Evolutionary conservation across 2,329 filamentous ascomycete genomes (phyloP).

Genomic region (Ophiostoma sp.): DNA sequence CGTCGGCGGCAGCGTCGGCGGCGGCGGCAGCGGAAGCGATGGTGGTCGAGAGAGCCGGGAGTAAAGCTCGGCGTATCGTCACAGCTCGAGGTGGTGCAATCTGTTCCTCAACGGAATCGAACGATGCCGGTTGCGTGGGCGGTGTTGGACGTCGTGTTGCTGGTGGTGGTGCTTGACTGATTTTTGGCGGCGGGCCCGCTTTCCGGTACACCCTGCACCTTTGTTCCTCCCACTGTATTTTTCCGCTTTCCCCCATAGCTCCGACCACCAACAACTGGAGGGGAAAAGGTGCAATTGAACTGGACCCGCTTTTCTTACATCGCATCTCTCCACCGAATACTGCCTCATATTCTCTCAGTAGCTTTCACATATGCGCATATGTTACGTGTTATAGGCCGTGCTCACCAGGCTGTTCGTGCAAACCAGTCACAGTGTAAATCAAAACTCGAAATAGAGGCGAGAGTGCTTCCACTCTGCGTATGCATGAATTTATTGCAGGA

Average conservation of each 20-base stretch:
- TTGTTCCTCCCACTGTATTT: conserved; percentile 9
- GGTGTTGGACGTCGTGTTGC: conserved; percentile 2
- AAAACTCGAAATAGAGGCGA: neutral
- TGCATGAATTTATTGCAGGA: neutral
- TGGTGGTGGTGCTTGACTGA: neutral
- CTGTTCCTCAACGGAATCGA: neutral
- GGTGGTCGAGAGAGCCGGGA: no score
- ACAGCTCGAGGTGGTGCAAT: neutral
- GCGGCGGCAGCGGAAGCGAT: neutral
- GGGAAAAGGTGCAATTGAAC: neutral
- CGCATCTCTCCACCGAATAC: neutral
- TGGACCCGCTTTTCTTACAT: conserved; percentile 9
- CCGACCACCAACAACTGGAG: neutral
- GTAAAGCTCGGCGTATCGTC: no score
- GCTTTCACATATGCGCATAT: neutral
- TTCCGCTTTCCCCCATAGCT: conserved; percentile 6
- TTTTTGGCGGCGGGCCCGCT: conserved; percentile 13
- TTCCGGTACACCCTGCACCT: conserved; percentile 3
- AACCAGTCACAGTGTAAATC: neutral
- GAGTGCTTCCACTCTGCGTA: neutral
- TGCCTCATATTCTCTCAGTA: conserved; percentile 12
- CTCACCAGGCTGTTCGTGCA: neutral
- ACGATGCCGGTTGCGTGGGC: conserved; percentile 5
- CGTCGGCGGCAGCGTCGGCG: neutral
- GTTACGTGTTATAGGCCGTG: neutral